Base-by-base conservation (phyloP, 345 rosid species). In the Ricinus communis region DNA sequence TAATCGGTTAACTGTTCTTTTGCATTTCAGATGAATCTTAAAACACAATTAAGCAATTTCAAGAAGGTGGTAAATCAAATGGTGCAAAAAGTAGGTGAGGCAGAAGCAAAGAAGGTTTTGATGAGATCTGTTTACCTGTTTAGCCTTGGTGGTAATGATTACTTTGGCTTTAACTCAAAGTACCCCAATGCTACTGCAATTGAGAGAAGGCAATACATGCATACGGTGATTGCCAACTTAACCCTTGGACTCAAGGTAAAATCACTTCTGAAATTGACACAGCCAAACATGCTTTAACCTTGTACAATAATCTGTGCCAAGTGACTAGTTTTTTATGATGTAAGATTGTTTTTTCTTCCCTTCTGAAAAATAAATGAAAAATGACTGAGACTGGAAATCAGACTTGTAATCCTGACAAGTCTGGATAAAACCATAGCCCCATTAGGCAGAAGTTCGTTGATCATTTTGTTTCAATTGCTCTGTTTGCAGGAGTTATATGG, bases 91-190 rank as follows among this genome's bases (percentile, higher is more conserved):
- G 21, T 74, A n/a, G 81, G 82, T 0, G 57, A 75, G 0, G 28
- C 12, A n/a, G 47, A 55, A 14, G 71, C 77, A 38, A 64, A 43
- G 54, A 50, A 71, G n/a, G 9, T 75, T 28, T 25, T 78, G 59
- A 57, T 65, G 2, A 74, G 72, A 36, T 73, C 82, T 1, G 74
- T 70, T 19, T 74, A 64, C 57, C 30, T 74, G 41, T 36, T 78
- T 59, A 64, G 77, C 30, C 66, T 73, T 1, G 77, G 81, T 45
- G 76, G 76, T 24, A 66, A 72, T 52, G 80, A 77, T 25, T 72
- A 68, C 45, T 21, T 38, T 38, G 18, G 45, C 59, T 62, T 57
- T 51, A 59, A 25, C 56, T 2, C 50, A 13, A 24, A 53, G 24
- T 18, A 66, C 49, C 53, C 60, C 9, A 55, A 62, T 30, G 28